Base-by-base conservation (phyloP, 352 stramenopile genomes). In the Pythium pyrilobum region DNA sequence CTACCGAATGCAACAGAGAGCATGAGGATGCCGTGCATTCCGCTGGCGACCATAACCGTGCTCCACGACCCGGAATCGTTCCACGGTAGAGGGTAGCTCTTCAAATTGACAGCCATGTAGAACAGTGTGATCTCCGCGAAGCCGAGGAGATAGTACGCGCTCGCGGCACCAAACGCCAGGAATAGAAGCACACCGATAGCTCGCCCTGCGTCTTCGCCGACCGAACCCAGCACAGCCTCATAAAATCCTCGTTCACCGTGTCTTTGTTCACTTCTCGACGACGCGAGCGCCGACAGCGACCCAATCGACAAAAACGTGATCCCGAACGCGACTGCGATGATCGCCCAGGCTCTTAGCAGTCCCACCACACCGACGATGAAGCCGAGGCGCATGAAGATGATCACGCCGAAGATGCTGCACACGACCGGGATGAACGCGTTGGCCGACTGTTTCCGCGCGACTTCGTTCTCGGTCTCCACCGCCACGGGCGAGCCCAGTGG, bases 361-460 rank as follows among this genome's bases (percentile, higher is more conserved):
- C 73, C 73, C 3, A 78, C 32, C 10, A 53, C 31, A 38, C 73
- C 73, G 6, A 84, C 68, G 18, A 79, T 56, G 20, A 58, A 33
- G 3, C 70, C 73, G 23, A 84, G 59, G 2, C 71, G 67, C 62
- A 84, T 77, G 52, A 84, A 77, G 51, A 84, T 65, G 44, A 79
- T 67, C 24, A 80, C 68, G 54, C 68, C 71, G 46, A 84, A 75
- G 59, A 84, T 75, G 24, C 68, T 77, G 61, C 62, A 77, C 27
- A 74, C 68, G 10, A 81, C 71, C 8, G 73, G 73, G 34, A 72
- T 53, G 50, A 79, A 74, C 23, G 69, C 66, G 53, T 69, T 68
- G 28, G 43, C 41, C 28, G 49, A 49, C 7, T 44, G 45, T 11
- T 57, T 52, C 4, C 43, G 56, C 29, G 47, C 46, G 2, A 59